Base-by-base conservation (phyloP, 2,329 filamentous ascomycete species). In the Colletotrichum eremochloae region DNA sequence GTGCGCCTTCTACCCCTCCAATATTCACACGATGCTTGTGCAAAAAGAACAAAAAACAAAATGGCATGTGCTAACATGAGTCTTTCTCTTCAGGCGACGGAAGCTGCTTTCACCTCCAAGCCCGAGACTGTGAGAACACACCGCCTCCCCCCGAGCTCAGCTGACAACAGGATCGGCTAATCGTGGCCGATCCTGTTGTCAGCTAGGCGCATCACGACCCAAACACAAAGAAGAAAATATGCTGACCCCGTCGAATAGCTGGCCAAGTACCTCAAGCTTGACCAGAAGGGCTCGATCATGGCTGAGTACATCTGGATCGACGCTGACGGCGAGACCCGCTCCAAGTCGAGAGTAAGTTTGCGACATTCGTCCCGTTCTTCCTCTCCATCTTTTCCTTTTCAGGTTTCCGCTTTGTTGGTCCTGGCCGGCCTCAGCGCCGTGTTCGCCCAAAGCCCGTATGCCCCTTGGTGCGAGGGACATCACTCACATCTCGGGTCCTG, bases 281-380 rank as follows among this genome's bases (percentile, higher is more conserved):
- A 95, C 83, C 96, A 98, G 88, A 94, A 93, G 84, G 95, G 95
- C 83, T 87, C 86, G 78, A 88, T 97, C 81, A 96, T 97, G 85
- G 96, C 95, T 81, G 96, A 98, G 87, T 98, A 98, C 86, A 91
- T 98, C 88, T 98, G 96, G 96, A 93, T 98, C 82, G 95, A 98
- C 81, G 88, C 93, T 76, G 84, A 86, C 76, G 95, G 95, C 82
- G 92, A 93, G 80, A 89, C 94, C 78, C 95, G 96, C 80, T 97
- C 95, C 82, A 99, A 98, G 89, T 96, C 93, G 81, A 97, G 95
- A 90, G 96, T 98, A 88, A 88, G 94, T 88, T 76, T 74, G 74
- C 66, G 76, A 73, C 74, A 75, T 68, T 63, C 74, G 62, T 63
- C 56, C 60, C 36, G 46, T 71, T 62, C 70, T 76, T 78, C 75